Evolutionary conservation across 78 protist species (phyloP), one percentile per base, ranked within the genome.

Genomic region (Chrysochromulina tobinii): DNA sequence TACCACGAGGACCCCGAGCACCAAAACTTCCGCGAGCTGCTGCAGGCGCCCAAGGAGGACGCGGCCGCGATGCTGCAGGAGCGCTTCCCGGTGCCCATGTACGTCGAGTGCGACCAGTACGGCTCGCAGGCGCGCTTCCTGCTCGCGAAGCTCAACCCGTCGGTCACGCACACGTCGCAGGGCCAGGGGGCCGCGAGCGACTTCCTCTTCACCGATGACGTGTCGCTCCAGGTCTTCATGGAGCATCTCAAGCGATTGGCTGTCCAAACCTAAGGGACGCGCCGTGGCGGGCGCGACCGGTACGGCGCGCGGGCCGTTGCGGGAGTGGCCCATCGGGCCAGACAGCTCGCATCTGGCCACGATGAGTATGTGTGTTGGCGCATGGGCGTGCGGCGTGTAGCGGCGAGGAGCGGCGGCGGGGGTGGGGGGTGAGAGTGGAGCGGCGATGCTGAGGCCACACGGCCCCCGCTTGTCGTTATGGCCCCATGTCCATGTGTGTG

Each of bases 91-190:
- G 77, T 51, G 57, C 92, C 86, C 8, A 77, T 77, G 61, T 96
- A 92, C 91, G 77, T 98, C 72, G 97, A 94, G 58, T 93, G 96
- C 89, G 97, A 93, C 92, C 97, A 96, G 94, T 87, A 94, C 73
- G 94, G 94, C 64, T 93, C 96, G 54, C 98, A 97, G 77, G 96
- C 96, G 73, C 73, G 98, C 87, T 95, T 96, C 96, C 93, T 97
- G 68, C 91, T 95, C 72, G 87, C 98, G 20, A 96, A 91, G 64
- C 95, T 98, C 69, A 96, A 98, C 92, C 99, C 98, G 18, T 93
- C 95, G 38, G 91, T 94, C 27, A 96, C 98, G 21, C 99, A 97
- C 93, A 92, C 84, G 57, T 17, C 85, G 20, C 25, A 77, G 5
- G 14, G 17, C 27, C 23, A 1, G 54, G 68, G 72, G 0, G 83